These are phyloP conservation scores for Dryas drummondii DNA, from an alignment of 306 rosid genomes.

Conservation along the genomic window DNA sequence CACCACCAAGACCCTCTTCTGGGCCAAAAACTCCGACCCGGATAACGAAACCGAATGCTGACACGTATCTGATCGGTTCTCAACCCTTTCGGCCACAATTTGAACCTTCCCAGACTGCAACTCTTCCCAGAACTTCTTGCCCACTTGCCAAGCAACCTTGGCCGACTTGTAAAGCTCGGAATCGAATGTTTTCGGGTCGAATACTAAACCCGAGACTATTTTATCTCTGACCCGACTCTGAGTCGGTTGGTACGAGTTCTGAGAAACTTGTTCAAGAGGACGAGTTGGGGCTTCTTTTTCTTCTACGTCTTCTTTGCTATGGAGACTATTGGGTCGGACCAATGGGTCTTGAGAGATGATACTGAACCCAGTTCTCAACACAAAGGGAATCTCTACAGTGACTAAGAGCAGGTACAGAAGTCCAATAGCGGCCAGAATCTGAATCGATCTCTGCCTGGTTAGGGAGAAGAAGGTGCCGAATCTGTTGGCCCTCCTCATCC, in stretches of 20 bases:
- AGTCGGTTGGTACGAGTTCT: conserved; percentile 39
- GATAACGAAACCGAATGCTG: conserved; percentile 53
- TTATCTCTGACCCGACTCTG: conserved; percentile 39
- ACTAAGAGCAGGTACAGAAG: conserved; percentile 57
- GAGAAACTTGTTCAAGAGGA: conserved; percentile 49
- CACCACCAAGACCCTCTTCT: conserved; percentile 51
- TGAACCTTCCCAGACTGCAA: conserved; percentile 42
- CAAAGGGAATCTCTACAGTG: conserved; percentile 71
- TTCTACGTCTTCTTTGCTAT: conserved; percentile 48
- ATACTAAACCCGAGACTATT: conserved; percentile 46
- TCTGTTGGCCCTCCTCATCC: conserved; percentile 65
- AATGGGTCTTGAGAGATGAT: conserved; percentile 38
- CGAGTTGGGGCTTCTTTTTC: conserved; percentile 63
- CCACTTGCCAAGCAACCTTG: conserved; percentile 52
- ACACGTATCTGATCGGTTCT: conserved; percentile 48
- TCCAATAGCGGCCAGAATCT: conserved; percentile 51
- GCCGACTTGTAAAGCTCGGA: conserved; percentile 59
- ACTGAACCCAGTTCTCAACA: conserved; percentile 49
- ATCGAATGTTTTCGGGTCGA: conserved; percentile 51
- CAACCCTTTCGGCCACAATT: conserved; percentile 6
- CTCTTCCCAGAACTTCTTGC: conserved; percentile 58
- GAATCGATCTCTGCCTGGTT: conserved; percentile 66
- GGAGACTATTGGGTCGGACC: conserved; percentile 37
- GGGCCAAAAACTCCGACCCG: conserved; percentile 50
- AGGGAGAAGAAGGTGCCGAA: conserved; percentile 41